Evolutionary conservation across 345 rosid genomes (phyloP).

Genomic region (Populus simonii): DNA sequence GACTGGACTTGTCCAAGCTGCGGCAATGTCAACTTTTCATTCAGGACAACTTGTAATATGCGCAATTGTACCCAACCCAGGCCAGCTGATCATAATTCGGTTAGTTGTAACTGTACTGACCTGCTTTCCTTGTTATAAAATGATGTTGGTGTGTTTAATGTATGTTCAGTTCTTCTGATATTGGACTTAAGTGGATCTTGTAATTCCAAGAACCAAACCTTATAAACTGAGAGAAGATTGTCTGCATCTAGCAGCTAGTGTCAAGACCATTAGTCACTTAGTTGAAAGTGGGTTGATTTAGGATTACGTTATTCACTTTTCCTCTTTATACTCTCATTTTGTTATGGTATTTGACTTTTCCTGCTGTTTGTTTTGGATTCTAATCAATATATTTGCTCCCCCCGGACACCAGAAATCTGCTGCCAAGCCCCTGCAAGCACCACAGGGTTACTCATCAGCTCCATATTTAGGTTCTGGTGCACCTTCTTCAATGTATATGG

Average conservation of each 20-base stretch:
- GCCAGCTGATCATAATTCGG: conserved; percentile 88
- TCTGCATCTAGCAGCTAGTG: neutral
- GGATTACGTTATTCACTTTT: neutral
- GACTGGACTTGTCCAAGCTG: conserved; percentile 99
- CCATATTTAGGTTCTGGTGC: conserved; percentile 77
- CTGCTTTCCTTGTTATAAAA: neutral
- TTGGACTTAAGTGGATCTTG: neutral
- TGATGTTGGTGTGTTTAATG: neutral
- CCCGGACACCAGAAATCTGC: conserved; percentile 59
- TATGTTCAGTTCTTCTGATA: neutral
- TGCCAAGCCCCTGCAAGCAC: conserved; percentile 69
- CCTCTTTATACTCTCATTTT: neutral
- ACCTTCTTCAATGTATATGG: conserved; percentile 81
- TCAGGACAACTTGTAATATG: conserved; percentile 97
- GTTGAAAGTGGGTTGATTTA: neutral
- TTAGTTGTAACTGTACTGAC: conserved; percentile 22
- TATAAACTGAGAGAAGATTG: neutral
- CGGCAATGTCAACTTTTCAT: conserved; percentile 93
- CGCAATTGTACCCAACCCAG: conserved; percentile 96
- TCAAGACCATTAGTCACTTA: neutral
- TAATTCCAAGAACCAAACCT: neutral
- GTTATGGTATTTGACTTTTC: neutral
- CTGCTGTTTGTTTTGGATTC: neutral
- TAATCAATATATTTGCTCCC: neutral
- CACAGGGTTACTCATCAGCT: conserved; percentile 60